A percentile compares a stretch with the other conserved stretches of the same genome.
Conservation (phyloP, 306 rosid species). For the Cucumis sativus region DNA sequence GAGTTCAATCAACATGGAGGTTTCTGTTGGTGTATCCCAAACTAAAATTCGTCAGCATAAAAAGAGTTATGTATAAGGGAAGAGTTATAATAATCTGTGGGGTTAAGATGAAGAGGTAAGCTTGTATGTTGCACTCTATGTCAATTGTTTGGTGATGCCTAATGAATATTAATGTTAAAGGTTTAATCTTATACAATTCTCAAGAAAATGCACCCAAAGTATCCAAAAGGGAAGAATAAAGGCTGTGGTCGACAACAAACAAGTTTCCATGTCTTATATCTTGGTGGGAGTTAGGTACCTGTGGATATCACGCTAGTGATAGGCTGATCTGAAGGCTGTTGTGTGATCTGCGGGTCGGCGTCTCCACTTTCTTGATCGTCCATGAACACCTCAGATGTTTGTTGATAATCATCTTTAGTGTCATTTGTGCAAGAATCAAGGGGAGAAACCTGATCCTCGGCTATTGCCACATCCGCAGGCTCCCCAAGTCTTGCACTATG, state of each 20-base stretch:
- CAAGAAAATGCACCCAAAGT: neutral
- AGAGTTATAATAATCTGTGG: neutral
- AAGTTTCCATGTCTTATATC: neutral
- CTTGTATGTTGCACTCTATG: neutral
- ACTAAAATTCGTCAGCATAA: neutral
- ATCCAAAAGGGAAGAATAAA: neutral
- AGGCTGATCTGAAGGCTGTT: conserved; percentile 17
- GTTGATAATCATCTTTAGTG: conserved; percentile 12
- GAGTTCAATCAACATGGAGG: neutral
- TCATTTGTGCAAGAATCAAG: conserved; percentile 13
- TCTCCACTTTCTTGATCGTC: conserved; percentile 28
- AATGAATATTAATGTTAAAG: neutral
- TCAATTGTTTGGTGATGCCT: neutral
- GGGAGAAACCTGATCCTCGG: conserved; percentile 19
- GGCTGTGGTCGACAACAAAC: neutral
- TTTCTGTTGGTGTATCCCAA: neutral
- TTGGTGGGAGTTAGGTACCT: neutral
- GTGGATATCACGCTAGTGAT: conserved; percentile 27
- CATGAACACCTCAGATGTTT: conserved; percentile 18
- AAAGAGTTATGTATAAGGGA: neutral
- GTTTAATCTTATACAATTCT: neutral
- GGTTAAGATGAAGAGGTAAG: neutral
- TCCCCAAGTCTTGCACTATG: conserved; percentile 17
- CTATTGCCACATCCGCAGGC: conserved; percentile 15
- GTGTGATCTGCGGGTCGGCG: conserved; percentile 14